phyloP scores from a whole-genome alignment of 2,329 filamentous ascomycete species.

The Colletotrichum filicis region DNA sequence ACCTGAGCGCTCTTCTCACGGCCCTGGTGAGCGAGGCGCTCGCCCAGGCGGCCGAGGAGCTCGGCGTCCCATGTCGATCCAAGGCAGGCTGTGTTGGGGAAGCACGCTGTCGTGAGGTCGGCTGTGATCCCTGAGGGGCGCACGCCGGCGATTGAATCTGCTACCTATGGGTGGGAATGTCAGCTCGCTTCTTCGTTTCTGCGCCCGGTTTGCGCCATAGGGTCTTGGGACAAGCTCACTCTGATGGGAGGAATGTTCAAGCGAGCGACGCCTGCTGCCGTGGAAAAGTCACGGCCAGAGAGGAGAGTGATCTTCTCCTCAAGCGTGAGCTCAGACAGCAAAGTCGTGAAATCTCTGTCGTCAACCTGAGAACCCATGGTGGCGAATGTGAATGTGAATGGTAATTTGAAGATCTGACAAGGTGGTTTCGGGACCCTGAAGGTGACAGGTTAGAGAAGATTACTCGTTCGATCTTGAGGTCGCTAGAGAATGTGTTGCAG shows the following conservation, averaged over 20 bases:
- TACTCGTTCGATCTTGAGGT: background rate
- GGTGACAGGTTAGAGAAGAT: too few relatives aligned
- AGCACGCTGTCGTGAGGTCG: slow-evolving; percentile 34
- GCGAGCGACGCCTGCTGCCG: slow-evolving; percentile 32
- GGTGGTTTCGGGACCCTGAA: background rate
- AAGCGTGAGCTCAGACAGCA: slow-evolving; percentile 21
- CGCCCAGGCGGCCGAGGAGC: slow-evolving; percentile 31
- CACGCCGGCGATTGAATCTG: slow-evolving; percentile 36
- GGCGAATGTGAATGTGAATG: background rate
- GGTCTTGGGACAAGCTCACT: background rate
- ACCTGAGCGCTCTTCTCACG: slow-evolving; percentile 74
- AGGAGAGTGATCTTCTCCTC: slow-evolving; percentile 32
- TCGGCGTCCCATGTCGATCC: slow-evolving; percentile 36
- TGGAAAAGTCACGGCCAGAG: slow-evolving; percentile 34
- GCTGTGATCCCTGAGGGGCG: slow-evolving; percentile 30
- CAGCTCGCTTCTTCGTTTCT: background rate
- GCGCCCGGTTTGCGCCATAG: background rate
- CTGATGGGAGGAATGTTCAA: slow-evolving; percentile 32
- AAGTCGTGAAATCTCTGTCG: slow-evolving; percentile 24
- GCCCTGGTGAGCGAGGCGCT: slow-evolving; percentile 35
- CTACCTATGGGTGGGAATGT: slow-evolving; percentile 11
- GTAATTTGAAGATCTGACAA: background rate
- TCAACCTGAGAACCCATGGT: slow-evolving; percentile 13
- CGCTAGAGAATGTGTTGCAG: background rate
- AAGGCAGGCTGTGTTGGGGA: slow-evolving; percentile 36